These are phyloP conservation scores for Heliocybe sulcata DNA, from an alignment of 1,284 basidiomycete species.

Conservation along the genomic window DNA sequence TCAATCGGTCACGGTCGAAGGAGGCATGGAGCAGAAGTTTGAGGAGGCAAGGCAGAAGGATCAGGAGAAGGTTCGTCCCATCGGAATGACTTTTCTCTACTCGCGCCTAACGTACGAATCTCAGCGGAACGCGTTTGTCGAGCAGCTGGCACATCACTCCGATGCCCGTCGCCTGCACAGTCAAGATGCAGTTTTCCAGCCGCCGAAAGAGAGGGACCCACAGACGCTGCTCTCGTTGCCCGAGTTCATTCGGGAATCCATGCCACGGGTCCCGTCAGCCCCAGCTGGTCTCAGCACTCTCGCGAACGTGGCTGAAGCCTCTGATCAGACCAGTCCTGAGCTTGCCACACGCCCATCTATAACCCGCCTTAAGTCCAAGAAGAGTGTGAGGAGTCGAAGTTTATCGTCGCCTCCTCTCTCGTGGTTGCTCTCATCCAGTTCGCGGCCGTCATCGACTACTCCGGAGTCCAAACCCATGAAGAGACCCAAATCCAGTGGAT, in stretches of 20 bases:
- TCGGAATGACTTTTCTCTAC: slow-evolving; percentile 1
- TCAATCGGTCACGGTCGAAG: slow-evolving; percentile 62
- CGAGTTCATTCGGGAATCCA: slow-evolving; percentile 57
- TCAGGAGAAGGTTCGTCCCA: slow-evolving; percentile 48
- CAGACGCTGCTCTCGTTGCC: slow-evolving; percentile 51
- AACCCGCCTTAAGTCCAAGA: background rate
- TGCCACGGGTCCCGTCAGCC: slow-evolving; percentile 28
- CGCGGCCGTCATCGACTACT: slow-evolving; percentile 14
- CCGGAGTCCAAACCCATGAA: slow-evolving; percentile 1
- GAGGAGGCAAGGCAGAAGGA: slow-evolving; percentile 50
- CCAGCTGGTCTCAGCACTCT: background rate
- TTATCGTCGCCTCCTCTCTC: slow-evolving; percentile 65
- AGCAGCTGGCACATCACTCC: slow-evolving; percentile 61
- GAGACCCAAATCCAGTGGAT: background rate
- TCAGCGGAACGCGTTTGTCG: slow-evolving; percentile 65
- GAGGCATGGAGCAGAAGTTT: slow-evolving; percentile 42
- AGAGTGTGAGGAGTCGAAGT: slow-evolving; percentile 33
- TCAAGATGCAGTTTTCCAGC: slow-evolving; percentile 58
- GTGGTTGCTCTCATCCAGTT: slow-evolving; percentile 41
- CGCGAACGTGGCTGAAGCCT: background rate
- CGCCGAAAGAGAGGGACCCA: slow-evolving; percentile 38
- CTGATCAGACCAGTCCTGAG: background rate
- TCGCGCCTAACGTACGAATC: slow-evolving; percentile 5
- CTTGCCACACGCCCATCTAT: background rate
- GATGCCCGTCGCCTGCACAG: slow-evolving; percentile 58